Evolutionary conservation across 2,329 filamentous ascomycete species (phyloP).

Genomic region (Blastomyces emzantsi): DNA sequence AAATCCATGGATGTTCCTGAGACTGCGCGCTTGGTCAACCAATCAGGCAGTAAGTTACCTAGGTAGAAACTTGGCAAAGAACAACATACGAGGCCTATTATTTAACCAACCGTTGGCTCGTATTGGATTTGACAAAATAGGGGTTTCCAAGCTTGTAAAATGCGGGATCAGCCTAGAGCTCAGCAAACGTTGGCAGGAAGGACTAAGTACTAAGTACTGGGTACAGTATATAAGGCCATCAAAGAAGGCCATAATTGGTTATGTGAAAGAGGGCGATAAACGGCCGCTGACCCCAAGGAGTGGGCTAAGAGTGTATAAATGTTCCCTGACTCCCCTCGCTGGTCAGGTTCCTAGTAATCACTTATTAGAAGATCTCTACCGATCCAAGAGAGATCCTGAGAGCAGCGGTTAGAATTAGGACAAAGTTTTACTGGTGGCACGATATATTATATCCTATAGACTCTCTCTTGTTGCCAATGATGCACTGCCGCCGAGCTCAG

Average conservation of each 20-base stretch:
- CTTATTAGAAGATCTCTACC: constrained; percentile 41
- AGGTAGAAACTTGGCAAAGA: too few relatives aligned
- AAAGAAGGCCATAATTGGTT: constrained; percentile 52
- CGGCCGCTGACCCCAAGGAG: constrained; percentile 54
- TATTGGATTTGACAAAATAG: too few relatives aligned
- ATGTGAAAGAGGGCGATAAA: constrained; percentile 46
- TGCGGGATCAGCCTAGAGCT: constrained; percentile 41
- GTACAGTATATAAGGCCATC: constrained; percentile 51
- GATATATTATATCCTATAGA: constrained; percentile 15
- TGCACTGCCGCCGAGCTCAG: constrained; percentile 50
- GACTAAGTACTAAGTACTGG: constrained; percentile 26
- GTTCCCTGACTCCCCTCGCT: constrained; percentile 53
- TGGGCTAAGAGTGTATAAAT: constrained; percentile 52
- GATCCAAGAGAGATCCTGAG: constrained; percentile 23
- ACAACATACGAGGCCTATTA: too few relatives aligned
- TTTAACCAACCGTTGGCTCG: too few relatives aligned
- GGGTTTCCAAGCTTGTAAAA: constrained; percentile 45
- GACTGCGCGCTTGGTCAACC: too few relatives aligned
- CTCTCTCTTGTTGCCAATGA: constrained; percentile 37
- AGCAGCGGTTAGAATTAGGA: background rate
- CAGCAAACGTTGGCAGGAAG: constrained; percentile 50
- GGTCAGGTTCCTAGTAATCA: constrained; percentile 51
- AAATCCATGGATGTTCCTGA: too few relatives aligned
- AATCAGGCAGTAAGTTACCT: too few relatives aligned
- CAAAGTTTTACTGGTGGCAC: background rate